Evolutionary conservation across 768 basidiomycete species (phyloP), one percentile per base, ranked within the genome.

Genomic region (Mrakia blollopis): DNA sequence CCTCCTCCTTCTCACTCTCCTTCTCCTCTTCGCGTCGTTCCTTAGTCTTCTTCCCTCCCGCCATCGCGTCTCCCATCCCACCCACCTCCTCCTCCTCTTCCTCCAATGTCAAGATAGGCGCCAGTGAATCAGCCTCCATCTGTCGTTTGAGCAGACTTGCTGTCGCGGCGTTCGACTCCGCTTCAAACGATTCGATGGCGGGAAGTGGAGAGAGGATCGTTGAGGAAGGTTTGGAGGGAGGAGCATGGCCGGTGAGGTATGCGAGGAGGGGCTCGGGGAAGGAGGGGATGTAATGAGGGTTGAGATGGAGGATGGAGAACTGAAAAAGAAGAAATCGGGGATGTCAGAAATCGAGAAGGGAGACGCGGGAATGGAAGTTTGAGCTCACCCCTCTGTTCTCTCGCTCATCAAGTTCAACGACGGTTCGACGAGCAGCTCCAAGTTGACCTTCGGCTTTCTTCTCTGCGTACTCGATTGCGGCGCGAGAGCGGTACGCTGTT

Each of bases 271-370:
- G 89, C 32, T 85, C 82, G 23, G 93, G 92, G 81, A 93, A 89
- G 41, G 91, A 85, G 54, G 89, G 88, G 10, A 85, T 83, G 80
- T 89, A 86, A 74, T 86, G 85, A 2, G 91, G 89, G 81, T 93
- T 88, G 73, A 94, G 85, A 89, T 90, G 92, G 37, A 92, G 85
- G 44, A 91, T 88, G 80, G 93, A 92, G 83, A 93, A 92, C 93
- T 94, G 80, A 62, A 32, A 54, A 50, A 80, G 77, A 69, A 25
- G 13, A 1, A 30, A 35, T 0, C 28, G 21, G n/a, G 13, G 7
- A 44, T n/a, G 57, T 32, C n/a, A 32, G 30, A 23, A 71, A 23
- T 25, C n/a, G 14, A 69, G n/a, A 37, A 32, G 28, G 52, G 75
- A 44, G 50, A 63, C 65, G 23, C 73, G 78, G 3, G 68, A 74